A percentile compares a stretch with the other conserved stretches of the same genome.
phyloP scores from a whole-genome alignment of 768 basidiomycete genomes.

The Psilocybe sp. region DNA sequence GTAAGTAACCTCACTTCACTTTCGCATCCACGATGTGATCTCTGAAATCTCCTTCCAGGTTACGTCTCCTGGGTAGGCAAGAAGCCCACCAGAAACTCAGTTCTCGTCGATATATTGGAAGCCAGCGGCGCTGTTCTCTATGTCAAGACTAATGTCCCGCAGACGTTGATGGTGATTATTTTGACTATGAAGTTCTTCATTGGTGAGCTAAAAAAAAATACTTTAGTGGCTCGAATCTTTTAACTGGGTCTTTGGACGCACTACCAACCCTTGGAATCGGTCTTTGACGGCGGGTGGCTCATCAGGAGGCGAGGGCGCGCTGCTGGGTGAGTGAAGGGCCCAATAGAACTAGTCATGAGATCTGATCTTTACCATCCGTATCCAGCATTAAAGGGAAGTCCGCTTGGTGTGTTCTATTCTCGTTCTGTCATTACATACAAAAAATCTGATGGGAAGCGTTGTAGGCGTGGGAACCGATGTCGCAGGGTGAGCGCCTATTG shows the following conservation, averaged over 20 bases:
- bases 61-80: slow-evolving; percentile 74
- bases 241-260: not conserved
- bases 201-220: too few relatives aligned
- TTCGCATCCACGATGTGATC: not conserved
- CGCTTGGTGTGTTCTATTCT: too few relatives aligned
- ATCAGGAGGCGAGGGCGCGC: slow-evolving; percentile 63
- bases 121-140: not conserved
- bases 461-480: too few relatives aligned
- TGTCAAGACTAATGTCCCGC: slow-evolving; percentile 1
- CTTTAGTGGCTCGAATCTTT: not conserved
- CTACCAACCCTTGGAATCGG: not conserved
- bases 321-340: slow-evolving; percentile 37
- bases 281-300: not conserved
- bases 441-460: too few relatives aligned
- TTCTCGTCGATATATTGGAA: slow-evolving; percentile 17
- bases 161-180: not conserved
- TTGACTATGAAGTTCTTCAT: too few relatives aligned
- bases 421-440: too few relatives aligned
- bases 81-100: slow-evolving; percentile 54
- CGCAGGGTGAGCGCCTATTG: too few relatives aligned
- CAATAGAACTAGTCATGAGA: too few relatives aligned
- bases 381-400: too few relatives aligned
- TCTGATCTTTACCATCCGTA: too few relatives aligned
- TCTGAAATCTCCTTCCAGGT: slow-evolving; percentile 31
- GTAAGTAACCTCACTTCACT: slow-evolving; percentile 23